Conservation (phyloP, 2,329 filamentous ascomycete genomes). For the Colletotrichum zoysiae region DNA sequence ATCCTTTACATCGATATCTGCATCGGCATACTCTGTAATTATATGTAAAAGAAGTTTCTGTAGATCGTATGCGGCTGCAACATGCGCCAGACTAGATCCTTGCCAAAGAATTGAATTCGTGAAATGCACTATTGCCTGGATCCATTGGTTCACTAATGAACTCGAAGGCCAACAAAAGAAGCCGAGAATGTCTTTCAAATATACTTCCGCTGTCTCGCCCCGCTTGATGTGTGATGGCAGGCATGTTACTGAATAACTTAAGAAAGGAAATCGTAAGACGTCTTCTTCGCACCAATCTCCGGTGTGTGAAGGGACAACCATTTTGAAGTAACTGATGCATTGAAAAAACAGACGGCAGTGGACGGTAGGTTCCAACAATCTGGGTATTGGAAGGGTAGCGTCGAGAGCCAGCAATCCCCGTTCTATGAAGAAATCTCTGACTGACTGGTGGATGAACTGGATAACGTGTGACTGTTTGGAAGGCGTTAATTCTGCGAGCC, state of each 20-base stretch:
- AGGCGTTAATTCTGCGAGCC: not conserved
- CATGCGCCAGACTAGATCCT: not conserved
- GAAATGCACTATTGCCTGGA: no score
- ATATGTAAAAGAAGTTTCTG: not conserved
- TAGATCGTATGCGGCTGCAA: not conserved
- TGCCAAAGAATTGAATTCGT: no score
- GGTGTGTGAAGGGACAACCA: not conserved
- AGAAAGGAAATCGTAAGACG: not conserved
- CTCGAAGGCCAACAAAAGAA: not conserved
- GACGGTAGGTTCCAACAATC: not conserved
- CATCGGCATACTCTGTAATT: not conserved
- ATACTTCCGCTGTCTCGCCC: not conserved
- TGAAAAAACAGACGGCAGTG: not conserved
- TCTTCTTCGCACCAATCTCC: not conserved
- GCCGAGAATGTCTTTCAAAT: not conserved
- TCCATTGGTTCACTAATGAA: not conserved
- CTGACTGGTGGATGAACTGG: not conserved
- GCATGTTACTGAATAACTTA: fast-evolving
- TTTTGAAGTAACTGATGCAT: not conserved
- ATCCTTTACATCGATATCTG: not conserved
- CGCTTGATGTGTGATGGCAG: not conserved
- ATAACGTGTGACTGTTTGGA: not conserved
- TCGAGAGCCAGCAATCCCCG: not conserved
- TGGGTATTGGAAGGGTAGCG: not conserved
- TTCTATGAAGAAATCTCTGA: not conserved